These are phyloP conservation scores for Coemansia guatemalensis DNA, from an alignment of 192 early-diverging fungal genomes.

Conservation along the genomic window DNA sequence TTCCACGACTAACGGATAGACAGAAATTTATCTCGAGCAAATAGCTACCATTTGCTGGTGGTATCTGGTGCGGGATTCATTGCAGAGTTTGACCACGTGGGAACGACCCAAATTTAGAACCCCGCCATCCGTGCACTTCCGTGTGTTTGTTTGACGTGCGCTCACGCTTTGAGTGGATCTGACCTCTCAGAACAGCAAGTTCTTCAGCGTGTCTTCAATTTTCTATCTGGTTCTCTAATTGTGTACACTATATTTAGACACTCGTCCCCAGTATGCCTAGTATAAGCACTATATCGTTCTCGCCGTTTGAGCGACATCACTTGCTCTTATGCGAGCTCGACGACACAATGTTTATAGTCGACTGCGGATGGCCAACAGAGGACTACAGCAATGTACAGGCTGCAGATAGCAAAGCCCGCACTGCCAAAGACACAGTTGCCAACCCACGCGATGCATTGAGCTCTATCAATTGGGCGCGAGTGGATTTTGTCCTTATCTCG, in stretches of 20 bases:
- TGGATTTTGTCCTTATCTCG: conserved; percentile 77
- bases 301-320: conserved; percentile 47
- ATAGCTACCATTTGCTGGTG: neutral
- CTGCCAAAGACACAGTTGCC: neutral
- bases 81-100: neutral
- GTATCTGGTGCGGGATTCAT: neutral
- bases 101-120: neutral
- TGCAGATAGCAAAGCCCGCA: conserved; percentile 13
- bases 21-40: neutral
- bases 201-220: neutral
- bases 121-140: neutral
- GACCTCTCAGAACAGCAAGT: neutral
- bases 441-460: conserved; percentile 41
- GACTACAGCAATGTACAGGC: conserved; percentile 1
- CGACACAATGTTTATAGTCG: conserved; percentile 53
- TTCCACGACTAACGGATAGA: neutral
- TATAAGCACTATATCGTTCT: conserved; percentile 47
- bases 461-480: conserved; percentile 61
- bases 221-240: neutral
- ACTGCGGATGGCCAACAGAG: conserved; percentile 51
- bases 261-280: conserved; percentile 33
- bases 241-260: conserved; percentile 3
- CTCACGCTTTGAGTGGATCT: neutral
- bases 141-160: neutral
- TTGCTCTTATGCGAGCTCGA: conserved; percentile 52